Evolutionary conservation across 2,329 filamentous ascomycete genomes (phyloP), one percentile per base, ranked within the genome.

Genomic region (Salinomyces thailandicus): DNA sequence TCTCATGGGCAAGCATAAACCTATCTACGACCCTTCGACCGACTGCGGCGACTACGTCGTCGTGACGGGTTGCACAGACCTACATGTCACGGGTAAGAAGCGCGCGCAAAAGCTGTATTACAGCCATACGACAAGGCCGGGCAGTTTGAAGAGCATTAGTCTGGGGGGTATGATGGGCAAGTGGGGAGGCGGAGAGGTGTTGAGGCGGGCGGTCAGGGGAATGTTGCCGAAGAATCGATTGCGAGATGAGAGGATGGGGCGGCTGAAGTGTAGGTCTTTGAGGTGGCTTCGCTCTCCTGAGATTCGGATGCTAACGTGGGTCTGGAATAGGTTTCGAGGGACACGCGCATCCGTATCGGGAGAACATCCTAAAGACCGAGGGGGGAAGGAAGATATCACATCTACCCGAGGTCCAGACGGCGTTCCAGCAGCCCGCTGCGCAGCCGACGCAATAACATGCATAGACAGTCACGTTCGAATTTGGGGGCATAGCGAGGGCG

Each of bases 31-130:
- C 65, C 91, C 91, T 1, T 94, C 86, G 15, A 95, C 87, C 43
- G 91, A 98, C 71, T 96, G 91, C 72, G 91, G 91, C 51, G 91
- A 98, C 75, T 98, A 98, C 63, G 87, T 98, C 9, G 89, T 98
- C 1, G 40, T 91, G 35, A 85, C 85, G 24, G 80, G 86, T 61
- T 96, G 91, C 69, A 75, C 81, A 27, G 79, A 89, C 32, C 71
- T 98, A 33, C 79, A 87, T 66, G 81, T 79, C 1, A 96, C 91
- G 5, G 91, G 91, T 49, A 83, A 84, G 60, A 98, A 98, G 69
- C 82, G 79, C 60, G 80, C 76, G 64, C 85, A 93, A 68, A 98
- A 98, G 71, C 79, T 78, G 48, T 98, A 98, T 72, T 94, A 95
- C 70, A 77, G 84, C 36, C 91, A 96, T 64, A 93, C 79, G 49